These are phyloP conservation scores for Penicillium aurantiogriseum DNA, from an alignment of 2,329 filamentous ascomycete species.

Conservation along the genomic window DNA sequence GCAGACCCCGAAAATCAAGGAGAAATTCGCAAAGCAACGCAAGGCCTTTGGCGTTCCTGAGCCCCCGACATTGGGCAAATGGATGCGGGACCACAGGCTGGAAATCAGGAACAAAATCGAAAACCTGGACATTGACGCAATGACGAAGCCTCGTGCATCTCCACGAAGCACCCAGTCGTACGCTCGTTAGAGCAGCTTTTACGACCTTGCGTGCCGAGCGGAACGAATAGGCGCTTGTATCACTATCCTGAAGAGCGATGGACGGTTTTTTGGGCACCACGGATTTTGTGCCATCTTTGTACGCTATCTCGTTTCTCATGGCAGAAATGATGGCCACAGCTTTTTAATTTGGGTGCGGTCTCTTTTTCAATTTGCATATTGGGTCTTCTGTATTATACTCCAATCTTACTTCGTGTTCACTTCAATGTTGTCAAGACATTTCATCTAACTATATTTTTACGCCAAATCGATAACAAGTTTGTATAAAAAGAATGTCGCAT, in stretches of 20 bases:
- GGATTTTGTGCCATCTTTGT: slow-evolving; percentile 8
- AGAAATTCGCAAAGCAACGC: slow-evolving; percentile 65
- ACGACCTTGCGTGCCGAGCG: neutral
- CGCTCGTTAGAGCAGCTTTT: slow-evolving; percentile 14
- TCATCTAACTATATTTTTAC: neutral
- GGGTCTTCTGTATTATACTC: slow-evolving; percentile 36
- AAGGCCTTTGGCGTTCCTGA: slow-evolving; percentile 63
- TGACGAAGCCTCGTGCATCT: slow-evolving; percentile 32
- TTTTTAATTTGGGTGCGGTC: slow-evolving; percentile 9
- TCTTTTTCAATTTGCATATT: slow-evolving; percentile 26
- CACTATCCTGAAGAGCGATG: slow-evolving; percentile 10
- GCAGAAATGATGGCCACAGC: slow-evolving; percentile 2
- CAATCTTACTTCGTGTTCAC: slow-evolving; percentile 25
- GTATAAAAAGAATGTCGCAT: neutral
- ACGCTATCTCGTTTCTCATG: slow-evolving; percentile 1
- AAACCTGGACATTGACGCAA: slow-evolving; percentile 34
- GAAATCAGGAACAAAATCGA: slow-evolving; percentile 40
- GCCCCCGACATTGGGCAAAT: slow-evolving; percentile 43
- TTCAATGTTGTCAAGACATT: neutral
- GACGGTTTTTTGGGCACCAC: slow-evolving; percentile 14
- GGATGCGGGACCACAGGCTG: slow-evolving; percentile 38
- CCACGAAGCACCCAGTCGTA: neutral
- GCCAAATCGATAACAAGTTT: neutral
- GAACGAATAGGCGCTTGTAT: slow-evolving; percentile 7
- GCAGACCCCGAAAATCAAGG: slow-evolving; percentile 68